Evolutionary conservation across 257 asterid genomes (phyloP).

Genomic region (Solanum boliviense): DNA sequence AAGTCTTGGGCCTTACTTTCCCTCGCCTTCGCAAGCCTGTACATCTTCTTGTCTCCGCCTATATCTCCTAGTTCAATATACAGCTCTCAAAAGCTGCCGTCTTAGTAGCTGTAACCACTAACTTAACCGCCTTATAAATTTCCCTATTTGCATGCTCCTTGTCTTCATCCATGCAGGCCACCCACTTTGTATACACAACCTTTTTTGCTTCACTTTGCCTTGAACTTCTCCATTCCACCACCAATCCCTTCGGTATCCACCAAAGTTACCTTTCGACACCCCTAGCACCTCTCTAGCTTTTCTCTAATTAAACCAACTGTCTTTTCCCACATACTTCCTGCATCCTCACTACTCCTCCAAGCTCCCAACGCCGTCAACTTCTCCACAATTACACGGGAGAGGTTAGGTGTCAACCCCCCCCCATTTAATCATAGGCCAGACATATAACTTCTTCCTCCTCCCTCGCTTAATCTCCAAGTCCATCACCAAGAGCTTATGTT

Average conservation of each 20-base stretch:
- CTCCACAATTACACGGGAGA: too few relatives aligned
- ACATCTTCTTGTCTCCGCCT: too few relatives aligned
- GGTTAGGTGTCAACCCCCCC: not conserved
- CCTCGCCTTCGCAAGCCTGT: not conserved
- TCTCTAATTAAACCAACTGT: too few relatives aligned
- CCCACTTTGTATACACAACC: too few relatives aligned
- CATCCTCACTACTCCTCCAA: too few relatives aligned
- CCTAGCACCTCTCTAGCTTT: too few relatives aligned
- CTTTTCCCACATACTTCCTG: too few relatives aligned
- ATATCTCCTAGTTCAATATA: not conserved
- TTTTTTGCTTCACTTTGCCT: too few relatives aligned
- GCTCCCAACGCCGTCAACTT: too few relatives aligned
- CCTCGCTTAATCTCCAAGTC: not conserved
- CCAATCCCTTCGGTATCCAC: too few relatives aligned
- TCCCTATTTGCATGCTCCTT: not conserved
- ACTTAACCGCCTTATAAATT: not conserved
- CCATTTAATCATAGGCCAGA: not conserved
- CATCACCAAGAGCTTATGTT: not conserved
- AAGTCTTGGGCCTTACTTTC: not conserved
- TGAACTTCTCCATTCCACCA: too few relatives aligned
- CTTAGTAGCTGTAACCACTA: not conserved
- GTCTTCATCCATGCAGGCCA: not conserved
- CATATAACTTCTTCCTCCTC: not conserved
- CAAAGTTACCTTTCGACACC: too few relatives aligned
- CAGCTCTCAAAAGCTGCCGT: not conserved